phyloP scores from a whole-genome alignment of 345 rosid genomes.

The Diplotaxis tenuifolia region DNA sequence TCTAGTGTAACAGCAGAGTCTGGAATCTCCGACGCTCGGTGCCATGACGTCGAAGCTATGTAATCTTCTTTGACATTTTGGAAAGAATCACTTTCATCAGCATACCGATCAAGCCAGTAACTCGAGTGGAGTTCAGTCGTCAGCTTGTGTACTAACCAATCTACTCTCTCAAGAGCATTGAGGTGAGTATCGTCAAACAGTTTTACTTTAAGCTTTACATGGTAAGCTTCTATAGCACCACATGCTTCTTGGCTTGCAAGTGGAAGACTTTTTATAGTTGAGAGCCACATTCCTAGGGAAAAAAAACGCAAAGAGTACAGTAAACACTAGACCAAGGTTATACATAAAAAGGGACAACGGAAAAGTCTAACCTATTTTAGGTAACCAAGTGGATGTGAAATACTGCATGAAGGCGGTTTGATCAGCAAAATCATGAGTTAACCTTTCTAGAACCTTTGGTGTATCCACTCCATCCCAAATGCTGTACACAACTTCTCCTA shows the following conservation, averaged over 20 bases:
- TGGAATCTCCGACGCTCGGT: constrained; percentile 79
- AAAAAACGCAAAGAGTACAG: constrained; percentile 5
- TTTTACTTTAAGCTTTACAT: constrained; percentile 79
- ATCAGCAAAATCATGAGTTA: constrained; percentile 74
- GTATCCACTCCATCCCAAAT: constrained; percentile 63
- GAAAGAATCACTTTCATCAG: constrained; percentile 89
- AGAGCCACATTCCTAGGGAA: constrained; percentile 91
- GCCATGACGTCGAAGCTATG: constrained; percentile 90
- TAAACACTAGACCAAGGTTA: not conserved
- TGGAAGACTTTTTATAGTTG: constrained; percentile 71
- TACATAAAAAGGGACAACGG: not conserved
- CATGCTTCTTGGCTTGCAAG: constrained; percentile 97
- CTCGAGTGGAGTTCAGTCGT: constrained; percentile 88
- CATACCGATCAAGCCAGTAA: constrained; percentile 90
- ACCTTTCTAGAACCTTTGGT: constrained; percentile 54
- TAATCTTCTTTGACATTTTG: constrained; percentile 89
- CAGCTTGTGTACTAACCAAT: constrained; percentile 95
- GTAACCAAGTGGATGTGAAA: constrained; percentile 80
- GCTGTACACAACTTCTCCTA: constrained; percentile 67
- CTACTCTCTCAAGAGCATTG: constrained; percentile 85
- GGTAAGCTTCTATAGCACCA: constrained; percentile 96
- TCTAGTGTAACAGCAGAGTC: constrained; percentile 71
- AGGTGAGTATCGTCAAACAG: constrained; percentile 93
- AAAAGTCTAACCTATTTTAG: constrained; percentile 75
- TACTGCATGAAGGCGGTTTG: constrained; percentile 74